Base-by-base conservation (phyloP, 2,329 filamentous ascomycete genomes). In the Fusarium sp. region DNA sequence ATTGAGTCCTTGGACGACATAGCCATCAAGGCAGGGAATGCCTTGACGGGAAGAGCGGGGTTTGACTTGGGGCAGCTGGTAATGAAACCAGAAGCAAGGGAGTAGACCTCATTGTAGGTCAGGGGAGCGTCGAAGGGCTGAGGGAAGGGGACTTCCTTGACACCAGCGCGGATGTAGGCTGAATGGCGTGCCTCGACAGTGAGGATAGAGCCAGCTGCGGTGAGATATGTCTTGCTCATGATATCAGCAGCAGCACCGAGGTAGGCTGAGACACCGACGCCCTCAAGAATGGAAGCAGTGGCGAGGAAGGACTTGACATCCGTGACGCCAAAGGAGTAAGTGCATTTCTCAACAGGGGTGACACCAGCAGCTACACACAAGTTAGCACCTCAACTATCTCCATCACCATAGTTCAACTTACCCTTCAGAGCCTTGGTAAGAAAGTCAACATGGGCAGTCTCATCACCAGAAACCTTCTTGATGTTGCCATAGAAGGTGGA, bases 21-120 rank as follows among this genome's bases (percentile, higher is more conserved):
- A 5, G 79, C 65, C 18, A 74, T 65, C 16, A 90, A 79, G 13
- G 74, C 65, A 7, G 88, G 86, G 79, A 90, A 90, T 0, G 87
- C 84, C 78, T 84, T 88, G 74, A 92, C 84, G 3, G 88, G 87
- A 3, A 91, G 81, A 3, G 79, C 68, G 0, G 83, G 78, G 75
- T 89, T 89, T 69, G 77, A 80, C 8, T 79, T 66, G 2, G 89
- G 87, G 77, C 88, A 91, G 77, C 41, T 31, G 6, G 77, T 81
- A 76, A 91, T 89, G 78, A 91, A 91, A 56, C 82, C 80, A 0
- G 87, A 83, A 1, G 89, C 89, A n/a, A 92, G 83, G 4, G 88
- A 88, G 81, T 84, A 90, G 47, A 91, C 88, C 71, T 85, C 79
- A 76, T 89, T 84, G 73, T 86, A 82, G 67, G 79, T 77, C 37